Base-by-base conservation (phyloP, 768 basidiomycete species). In the Sarcomyxa edulis region DNA sequence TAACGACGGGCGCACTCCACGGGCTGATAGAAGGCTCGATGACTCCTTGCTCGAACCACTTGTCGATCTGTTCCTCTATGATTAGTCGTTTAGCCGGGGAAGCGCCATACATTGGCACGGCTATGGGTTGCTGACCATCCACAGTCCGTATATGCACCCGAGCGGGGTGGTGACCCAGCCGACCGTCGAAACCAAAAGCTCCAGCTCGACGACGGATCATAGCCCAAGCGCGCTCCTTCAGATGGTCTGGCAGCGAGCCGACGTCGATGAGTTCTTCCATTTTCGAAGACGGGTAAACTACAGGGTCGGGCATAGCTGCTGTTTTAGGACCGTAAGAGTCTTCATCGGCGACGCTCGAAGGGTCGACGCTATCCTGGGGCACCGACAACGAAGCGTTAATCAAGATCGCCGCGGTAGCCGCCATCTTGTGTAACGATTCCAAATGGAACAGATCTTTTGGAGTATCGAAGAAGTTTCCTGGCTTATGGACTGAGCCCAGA, bases 11-110 rank as follows among this genome's bases (percentile, higher is more conserved):
- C n/a, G n/a, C n/a, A n/a, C 31, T 56, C 62, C 61, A 72, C 0
- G 65, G 68, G 40, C 66, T 68, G 2, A 43, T 39, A 0, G 66
- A 69, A 0, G 58, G 58, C 36, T 71, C 64, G 14, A 71, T 68
- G 0, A 71, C 60, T 1, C 54, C 64, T 4, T 48, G 40, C 11
- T 50, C 35, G 5, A 68, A 43, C 64, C n/a, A n/a, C n/a, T n/a
- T n/a, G n/a, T n/a, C n/a, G n/a, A n/a, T n/a, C n/a, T n/a, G n/a
- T n/a, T n/a, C 64, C 67, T 58, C 51, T 6, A 60, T 59, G 0
- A 61, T 49, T 37, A 53, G 42, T 12, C 53, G 24, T 26, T 58
- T 60, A 1, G 48, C 57, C 2, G 53, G 59, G 2, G 58, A 60
- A 10, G 49, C 33, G 2, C n/a, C n/a, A n/a, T n/a, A n/a, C n/a